Evolutionary conservation across 345 rosid genomes (phyloP).

Genomic region (Psidium guajava): DNA sequence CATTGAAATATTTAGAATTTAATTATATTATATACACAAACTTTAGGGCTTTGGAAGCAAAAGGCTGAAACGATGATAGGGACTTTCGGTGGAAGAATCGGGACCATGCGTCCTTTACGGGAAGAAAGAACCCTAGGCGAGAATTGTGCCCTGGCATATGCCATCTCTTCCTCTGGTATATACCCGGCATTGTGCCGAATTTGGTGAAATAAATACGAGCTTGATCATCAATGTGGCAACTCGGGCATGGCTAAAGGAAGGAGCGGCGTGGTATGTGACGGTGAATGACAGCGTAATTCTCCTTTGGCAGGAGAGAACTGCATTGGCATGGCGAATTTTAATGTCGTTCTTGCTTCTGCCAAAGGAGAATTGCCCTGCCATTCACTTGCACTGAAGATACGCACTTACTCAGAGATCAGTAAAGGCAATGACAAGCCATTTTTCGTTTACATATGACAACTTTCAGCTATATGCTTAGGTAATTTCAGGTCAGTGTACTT

Average conservation of each 20-base stretch:
- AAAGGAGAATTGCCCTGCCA: slow-evolving; percentile 11
- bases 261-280: not conserved
- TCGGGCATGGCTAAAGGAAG: not conserved
- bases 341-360: not conserved
- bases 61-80: not conserved
- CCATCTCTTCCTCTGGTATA: not conserved
- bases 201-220: not conserved
- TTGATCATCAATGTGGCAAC: not conserved
- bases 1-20: too few species aligned
- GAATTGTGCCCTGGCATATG: not conserved
- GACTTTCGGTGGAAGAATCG: not conserved
- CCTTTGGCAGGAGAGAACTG: not conserved
- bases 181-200: not conserved
- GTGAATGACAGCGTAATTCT: not conserved
- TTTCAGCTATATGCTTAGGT: not conserved
- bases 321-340: not conserved
- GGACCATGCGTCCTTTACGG: not conserved
- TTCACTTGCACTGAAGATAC: not conserved
- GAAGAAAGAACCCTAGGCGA: not conserved
- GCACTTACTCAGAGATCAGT: not conserved
- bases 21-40: too few species aligned
- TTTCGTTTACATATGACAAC: not conserved
- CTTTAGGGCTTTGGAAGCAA: not conserved
- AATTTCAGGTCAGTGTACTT: too few species aligned
- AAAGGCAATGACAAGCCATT: not conserved